Conservation (phyloP, 2,329 filamentous ascomycete species). For the Diaporthe citriasiana region DNA sequence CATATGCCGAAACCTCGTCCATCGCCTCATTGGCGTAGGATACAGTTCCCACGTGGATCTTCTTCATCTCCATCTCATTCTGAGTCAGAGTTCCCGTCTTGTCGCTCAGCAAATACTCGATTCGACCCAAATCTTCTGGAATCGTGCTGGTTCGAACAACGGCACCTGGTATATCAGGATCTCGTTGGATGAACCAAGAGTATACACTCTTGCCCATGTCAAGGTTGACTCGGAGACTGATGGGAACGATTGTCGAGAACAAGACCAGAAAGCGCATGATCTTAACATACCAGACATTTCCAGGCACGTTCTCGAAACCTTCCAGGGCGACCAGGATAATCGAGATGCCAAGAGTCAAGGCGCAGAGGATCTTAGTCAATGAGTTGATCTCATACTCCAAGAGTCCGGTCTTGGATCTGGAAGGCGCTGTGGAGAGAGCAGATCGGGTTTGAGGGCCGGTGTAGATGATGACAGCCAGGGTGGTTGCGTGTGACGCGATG, state of each 20-base stretch:
- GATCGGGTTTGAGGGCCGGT: slow-evolving; percentile 95
- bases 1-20: slow-evolving; percentile 92
- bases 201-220: slow-evolving; percentile 98
- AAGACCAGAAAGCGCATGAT: slow-evolving; percentile 98
- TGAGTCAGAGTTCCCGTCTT: slow-evolving; percentile 99
- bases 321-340: slow-evolving; percentile 90
- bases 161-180: slow-evolving; percentile 89
- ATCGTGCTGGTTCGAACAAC: slow-evolving; percentile 98
- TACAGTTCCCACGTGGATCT: slow-evolving; percentile 97
- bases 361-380: slow-evolving; percentile 94
- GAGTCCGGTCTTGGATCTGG: slow-evolving; percentile 92
- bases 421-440: slow-evolving; percentile 90
- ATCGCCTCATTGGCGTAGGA: slow-evolving; percentile 99
- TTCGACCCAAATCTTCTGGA: slow-evolving; percentile 93
- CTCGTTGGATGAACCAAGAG: slow-evolving; percentile 93
- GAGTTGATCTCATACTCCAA: slow-evolving; percentile 98
- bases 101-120: slow-evolving; percentile 96
- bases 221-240: slow-evolving; percentile 94
- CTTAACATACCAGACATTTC: slow-evolving; percentile 89
- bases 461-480: slow-evolving; percentile 92
- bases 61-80: slow-evolving; percentile 99
- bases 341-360: slow-evolving; percentile 87
- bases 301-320: slow-evolving; percentile 78
- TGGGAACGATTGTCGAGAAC: slow-evolving; percentile 99
- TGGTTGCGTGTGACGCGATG: slow-evolving; percentile 90